Conservation (phyloP, 192 early-diverging fungal genomes). For the Pilobolus umbonatus region DNA sequence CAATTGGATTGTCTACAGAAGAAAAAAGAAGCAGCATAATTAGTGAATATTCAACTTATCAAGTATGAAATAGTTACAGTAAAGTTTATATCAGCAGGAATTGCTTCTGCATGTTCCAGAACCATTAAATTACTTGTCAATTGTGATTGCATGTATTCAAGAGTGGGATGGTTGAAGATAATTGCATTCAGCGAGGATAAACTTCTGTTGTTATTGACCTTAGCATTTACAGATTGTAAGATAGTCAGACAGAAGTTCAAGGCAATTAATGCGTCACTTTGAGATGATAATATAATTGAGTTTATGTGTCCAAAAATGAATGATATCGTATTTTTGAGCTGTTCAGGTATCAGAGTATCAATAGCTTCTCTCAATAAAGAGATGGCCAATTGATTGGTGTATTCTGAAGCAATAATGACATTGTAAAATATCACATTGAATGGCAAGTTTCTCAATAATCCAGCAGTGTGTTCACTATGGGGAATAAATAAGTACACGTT, state of each 20-base stretch:
- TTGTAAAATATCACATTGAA: slow-evolving; percentile 18
- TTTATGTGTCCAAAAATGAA: slow-evolving; percentile 14
- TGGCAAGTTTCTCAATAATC: slow-evolving; percentile 7
- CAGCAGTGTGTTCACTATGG: neutral
- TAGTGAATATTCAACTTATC: neutral
- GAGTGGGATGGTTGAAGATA: slow-evolving; percentile 15
- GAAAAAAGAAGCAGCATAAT: neutral
- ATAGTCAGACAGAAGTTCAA: slow-evolving; percentile 8
- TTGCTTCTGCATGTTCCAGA: neutral
- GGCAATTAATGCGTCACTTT: neutral
- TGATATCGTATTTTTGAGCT: neutral
- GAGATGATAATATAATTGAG: neutral
- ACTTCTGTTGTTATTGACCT: slow-evolving; percentile 1
- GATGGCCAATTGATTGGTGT: too few relatives aligned
- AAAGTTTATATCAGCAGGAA: slow-evolving; percentile 6
- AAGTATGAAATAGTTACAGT: neutral
- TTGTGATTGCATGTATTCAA: slow-evolving; percentile 10
- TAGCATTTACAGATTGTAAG: slow-evolving; percentile 1
- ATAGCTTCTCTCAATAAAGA: neutral
- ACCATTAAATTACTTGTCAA: neutral
- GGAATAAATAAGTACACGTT: neutral
- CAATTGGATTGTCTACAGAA: neutral
- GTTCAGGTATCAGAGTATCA: neutral
- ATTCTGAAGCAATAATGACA: neutral
- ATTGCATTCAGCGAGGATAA: neutral